Evolutionary conservation across 1,284 basidiomycete species (phyloP).

Genomic region (Vanrija pseudolonga): DNA sequence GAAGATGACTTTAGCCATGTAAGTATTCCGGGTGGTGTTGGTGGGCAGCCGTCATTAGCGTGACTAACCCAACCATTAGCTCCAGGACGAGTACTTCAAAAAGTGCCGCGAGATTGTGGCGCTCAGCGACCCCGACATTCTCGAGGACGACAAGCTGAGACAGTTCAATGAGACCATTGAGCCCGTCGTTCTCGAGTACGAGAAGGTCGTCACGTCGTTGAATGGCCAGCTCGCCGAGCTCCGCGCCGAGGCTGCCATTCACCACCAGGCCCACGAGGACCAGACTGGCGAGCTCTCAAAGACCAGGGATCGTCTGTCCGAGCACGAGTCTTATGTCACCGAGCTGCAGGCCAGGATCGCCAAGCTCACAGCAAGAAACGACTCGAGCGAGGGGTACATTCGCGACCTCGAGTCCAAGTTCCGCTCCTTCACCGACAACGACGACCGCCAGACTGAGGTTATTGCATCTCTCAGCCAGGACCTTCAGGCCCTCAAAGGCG

Average conservation of each 20-base stretch:
- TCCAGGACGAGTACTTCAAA: constrained; percentile 42
- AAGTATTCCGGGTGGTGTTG: constrained; percentile 9
- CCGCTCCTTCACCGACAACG: constrained; percentile 73
- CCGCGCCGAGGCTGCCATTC: constrained; percentile 65
- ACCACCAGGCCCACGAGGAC: constrained; percentile 61
- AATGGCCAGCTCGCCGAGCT: constrained; percentile 83
- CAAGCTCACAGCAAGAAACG: constrained; percentile 82
- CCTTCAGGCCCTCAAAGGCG: constrained; percentile 69
- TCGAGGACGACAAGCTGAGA: constrained; percentile 22
- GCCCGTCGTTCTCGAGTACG: constrained; percentile 97
- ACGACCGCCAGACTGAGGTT: constrained; percentile 67
- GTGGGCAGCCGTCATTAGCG: too few species aligned
- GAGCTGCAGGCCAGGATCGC: constrained; percentile 75
- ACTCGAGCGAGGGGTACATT: constrained; percentile 88
- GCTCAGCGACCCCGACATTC: constrained; percentile 18
- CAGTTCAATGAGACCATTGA: constrained; percentile 96
- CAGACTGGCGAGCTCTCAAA: constrained; percentile 72
- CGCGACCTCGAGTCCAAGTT: constrained; percentile 88
- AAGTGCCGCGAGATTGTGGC: constrained; percentile 46
- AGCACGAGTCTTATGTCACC: constrained; percentile 78
- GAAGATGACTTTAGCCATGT: constrained; percentile 46
- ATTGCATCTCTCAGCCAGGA: constrained; percentile 80
- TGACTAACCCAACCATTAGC: constrained; percentile 17
- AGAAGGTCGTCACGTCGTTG: constrained; percentile 92
- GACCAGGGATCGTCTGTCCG: constrained; percentile 64